Evolutionary conservation across 2,329 filamentous ascomycete genomes (phyloP).

Genomic region (Fusarium marasasianum): DNA sequence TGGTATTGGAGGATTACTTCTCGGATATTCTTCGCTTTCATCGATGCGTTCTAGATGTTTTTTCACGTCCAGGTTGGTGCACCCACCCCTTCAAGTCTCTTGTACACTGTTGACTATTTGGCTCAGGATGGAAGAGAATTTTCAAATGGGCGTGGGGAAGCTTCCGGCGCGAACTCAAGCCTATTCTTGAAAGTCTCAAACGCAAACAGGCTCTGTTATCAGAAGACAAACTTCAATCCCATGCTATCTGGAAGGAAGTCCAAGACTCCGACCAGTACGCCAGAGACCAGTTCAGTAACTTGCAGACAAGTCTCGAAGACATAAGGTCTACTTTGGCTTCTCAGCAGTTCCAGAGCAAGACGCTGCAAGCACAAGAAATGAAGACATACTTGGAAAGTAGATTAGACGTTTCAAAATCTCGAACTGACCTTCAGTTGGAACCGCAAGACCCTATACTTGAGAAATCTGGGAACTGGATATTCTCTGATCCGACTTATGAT

Average conservation of each 20-base stretch:
- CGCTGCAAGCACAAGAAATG: rapidly evolving
- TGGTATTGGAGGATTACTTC: background rate
- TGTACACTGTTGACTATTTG: rapidly evolving
- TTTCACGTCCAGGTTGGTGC: background rate
- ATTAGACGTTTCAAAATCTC: background rate
- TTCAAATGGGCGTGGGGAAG: background rate
- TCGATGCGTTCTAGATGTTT: background rate
- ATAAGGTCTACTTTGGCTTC: background rate
- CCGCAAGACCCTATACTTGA: rapidly evolving
- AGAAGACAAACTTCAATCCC: background rate
- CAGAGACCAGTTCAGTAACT: rapidly evolving
- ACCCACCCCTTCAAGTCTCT: too few species aligned
- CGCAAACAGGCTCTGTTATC: background rate
- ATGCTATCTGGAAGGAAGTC: background rate
- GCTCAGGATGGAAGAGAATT: rapidly evolving
- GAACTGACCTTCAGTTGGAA: rapidly evolving
- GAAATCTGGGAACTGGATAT: background rate
- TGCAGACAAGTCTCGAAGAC: rapidly evolving
- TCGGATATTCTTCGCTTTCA: background rate
- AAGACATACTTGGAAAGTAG: background rate
- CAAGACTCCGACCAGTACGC: background rate
- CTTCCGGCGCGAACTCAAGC: rapidly evolving
- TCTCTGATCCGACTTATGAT: rapidly evolving
- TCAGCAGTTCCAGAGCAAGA: rapidly evolving
- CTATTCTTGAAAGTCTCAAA: background rate